Base-by-base conservation (phyloP, 257 asterid species). In the Solanum arcanum region DNA sequence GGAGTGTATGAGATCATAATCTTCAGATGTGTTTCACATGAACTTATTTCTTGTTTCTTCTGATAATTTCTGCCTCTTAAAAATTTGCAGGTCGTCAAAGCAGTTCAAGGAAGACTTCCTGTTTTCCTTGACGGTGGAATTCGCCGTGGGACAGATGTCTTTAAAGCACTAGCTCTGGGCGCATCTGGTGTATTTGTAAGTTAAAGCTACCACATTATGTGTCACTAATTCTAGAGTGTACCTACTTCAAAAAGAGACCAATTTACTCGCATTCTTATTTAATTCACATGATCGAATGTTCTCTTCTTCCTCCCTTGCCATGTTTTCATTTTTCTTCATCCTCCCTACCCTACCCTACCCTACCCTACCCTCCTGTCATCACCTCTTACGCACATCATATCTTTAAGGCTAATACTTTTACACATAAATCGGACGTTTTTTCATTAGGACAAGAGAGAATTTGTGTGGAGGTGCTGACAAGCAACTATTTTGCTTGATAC, bases 171-270 rank as follows among this genome's bases (percentile, higher is more conserved):
- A 85, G 98, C 98, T 49, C 95, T 94, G 31, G 98, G 98, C 72
- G 97, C 98, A 87, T 92, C 98, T 8, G 98, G 95, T 86, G 94
- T 95, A 76, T 95, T 95, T 85, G 98, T 94, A 93, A 93, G 98
- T 91, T 90, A 83, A 47, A 29, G 39, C 12, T 47, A 80, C 5
- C 29, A 16, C 85, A 42, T 21, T 10, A 60, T 27, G 16, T 35
- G 15, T 15, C 23, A 59, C 83, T 44, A 62, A 39, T 27, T 77
- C 18, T 16, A 59, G 80, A 5, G 6, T 10, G 35, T 81, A 62
- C 29, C 83, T 46, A 23, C 73, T 64, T 31, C 15, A 62, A 44
- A 35, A 27, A 80, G 35, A 44, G 52, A 31, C 46, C 66, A 64
- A 47, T 16, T n/a, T 15, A 46, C 27, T 11, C 6, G 23, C n/a